Percentiles rank a stretch among this genome's conserved stretches.
Evolutionary conservation across 768 basidiomycete species (phyloP).

Genomic region (Mycena pura): DNA sequence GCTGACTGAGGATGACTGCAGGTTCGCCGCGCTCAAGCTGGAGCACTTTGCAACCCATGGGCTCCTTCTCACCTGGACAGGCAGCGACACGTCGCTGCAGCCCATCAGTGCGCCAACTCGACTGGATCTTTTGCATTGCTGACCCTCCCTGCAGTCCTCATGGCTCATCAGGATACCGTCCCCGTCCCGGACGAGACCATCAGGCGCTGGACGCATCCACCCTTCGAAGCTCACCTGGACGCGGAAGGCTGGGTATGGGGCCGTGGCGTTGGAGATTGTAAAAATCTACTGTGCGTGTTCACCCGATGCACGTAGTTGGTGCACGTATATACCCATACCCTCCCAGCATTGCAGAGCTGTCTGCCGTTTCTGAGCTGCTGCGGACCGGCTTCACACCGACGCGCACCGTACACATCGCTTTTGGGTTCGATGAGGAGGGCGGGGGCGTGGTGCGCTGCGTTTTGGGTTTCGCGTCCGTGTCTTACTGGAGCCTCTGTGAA

Average conservation of each 20-base stretch:
- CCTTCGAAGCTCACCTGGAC: conserved; percentile 53
- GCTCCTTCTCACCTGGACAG: conserved; percentile 62
- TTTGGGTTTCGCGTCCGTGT: neutral
- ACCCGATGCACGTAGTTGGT: neutral
- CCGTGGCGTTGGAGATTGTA: conserved; percentile 49
- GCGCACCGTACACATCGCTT: conserved; percentile 8
- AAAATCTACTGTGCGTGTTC: conserved; percentile 9
- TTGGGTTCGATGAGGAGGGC: conserved; percentile 62
- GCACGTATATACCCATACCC: too few species aligned
- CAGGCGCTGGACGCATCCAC: conserved; percentile 52
- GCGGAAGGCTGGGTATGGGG: conserved; percentile 54
- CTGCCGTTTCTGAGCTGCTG: conserved; percentile 16
- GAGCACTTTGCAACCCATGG: conserved; percentile 61
- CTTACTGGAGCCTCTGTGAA: neutral
- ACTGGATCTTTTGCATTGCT: conserved; percentile 16
- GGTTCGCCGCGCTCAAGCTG: conserved; percentile 2
- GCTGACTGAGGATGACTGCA: neutral
- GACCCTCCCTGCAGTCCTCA: conserved; percentile 14
- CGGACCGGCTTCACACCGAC: conserved; percentile 11
- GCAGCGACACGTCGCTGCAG: conserved; percentile 51
- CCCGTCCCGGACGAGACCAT: conserved; percentile 53
- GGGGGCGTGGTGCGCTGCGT: conserved; percentile 13
- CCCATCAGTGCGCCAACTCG: conserved; percentile 51
- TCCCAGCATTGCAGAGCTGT: conserved; percentile 1
- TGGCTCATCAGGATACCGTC: conserved; percentile 50